Base-by-base conservation (phyloP, 2,329 filamentous ascomycete genomes). In the Simplicillium aogashimaense region DNA sequence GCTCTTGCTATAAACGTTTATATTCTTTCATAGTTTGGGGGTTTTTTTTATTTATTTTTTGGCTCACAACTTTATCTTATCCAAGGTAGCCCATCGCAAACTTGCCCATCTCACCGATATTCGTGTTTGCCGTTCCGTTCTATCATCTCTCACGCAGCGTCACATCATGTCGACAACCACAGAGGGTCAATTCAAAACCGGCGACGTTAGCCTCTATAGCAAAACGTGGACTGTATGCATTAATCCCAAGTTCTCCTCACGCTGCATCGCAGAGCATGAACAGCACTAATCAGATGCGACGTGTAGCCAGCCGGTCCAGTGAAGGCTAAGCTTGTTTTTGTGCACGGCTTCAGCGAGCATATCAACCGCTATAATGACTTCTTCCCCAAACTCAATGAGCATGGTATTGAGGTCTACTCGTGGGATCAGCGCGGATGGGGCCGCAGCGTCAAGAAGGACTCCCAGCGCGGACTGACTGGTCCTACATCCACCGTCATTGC, bases 381-480 rank as follows among this genome's bases (percentile, higher is more conserved):
- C 53, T 90, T 92, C 63, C 72, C 78, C 6, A 66, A 64, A 12
- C 73, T 95, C 36, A 81, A 83, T 16, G 64, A 68, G 10, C 72
- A 72, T 40, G 85, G 83, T 45, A 88, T 95, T 51, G 78, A 85
- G 53, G 74, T 86, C 36, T 76, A 83, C 53, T 72, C 77, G 45
- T 85, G 89, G 57, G 89, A 95, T 59, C 89, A 95, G 67, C 80
- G 78, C 58, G 88, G 89, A 57, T 95, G 88, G 88, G 89, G 89
- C 45, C 79, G 76, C 41, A 84, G 78, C 40, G 84, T 82, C 16
- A 68, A 63, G 30, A 70, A 67, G 39, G 65, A 74, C 16, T 61
- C 73, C 11, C 73, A 90, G 45, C 72, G 69, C 50, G 89, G 89
- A 37, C 67, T 78, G 40, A 86, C 84, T 2, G 89, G 89, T 7